phyloP scores from a whole-genome alignment of 768 basidiomycete genomes.

The Mycena galericulata region DNA sequence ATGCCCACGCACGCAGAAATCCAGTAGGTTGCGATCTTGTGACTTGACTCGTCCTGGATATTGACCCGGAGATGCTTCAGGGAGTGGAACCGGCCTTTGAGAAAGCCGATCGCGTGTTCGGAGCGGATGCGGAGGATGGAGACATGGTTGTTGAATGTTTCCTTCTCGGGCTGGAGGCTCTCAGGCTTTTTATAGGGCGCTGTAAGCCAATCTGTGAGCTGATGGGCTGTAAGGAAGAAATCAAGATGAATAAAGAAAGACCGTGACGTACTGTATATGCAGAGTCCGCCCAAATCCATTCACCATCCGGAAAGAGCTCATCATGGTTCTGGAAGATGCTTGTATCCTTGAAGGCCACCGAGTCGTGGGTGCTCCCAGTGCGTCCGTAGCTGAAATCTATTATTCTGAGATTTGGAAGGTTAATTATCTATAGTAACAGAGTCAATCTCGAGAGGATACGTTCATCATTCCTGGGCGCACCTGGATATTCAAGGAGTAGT shows the following conservation, averaged over 20 bases:
- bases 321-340: conserved; percentile 36
- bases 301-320: conserved; percentile 37
- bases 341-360: conserved; percentile 47
- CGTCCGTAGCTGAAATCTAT: conserved; percentile 50
- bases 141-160: conserved; percentile 19
- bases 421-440: conserved; percentile 34
- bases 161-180: neutral
- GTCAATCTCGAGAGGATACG: neutral
- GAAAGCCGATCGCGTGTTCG: conserved; percentile 22
- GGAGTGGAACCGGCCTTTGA: conserved; percentile 22
- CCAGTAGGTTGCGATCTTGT: conserved; percentile 44
- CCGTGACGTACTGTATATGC: conserved; percentile 43
- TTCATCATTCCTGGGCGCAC: conserved; percentile 30
- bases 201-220: conserved; percentile 9
- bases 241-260: neutral
- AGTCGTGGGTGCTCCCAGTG: conserved; percentile 52
- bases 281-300: conserved; percentile 53
- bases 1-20: conserved; percentile 39
- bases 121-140: conserved; percentile 16
- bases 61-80: conserved; percentile 18
- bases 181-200: conserved; percentile 21
- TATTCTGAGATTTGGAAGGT: conserved; percentile 47
- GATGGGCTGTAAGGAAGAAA: too few species aligned
- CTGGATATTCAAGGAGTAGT: conserved; percentile 54
- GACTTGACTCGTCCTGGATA: conserved; percentile 12